Conservation (phyloP, 1,139 yeast genomes). For the Oligophagozyma castellii region DNA sequence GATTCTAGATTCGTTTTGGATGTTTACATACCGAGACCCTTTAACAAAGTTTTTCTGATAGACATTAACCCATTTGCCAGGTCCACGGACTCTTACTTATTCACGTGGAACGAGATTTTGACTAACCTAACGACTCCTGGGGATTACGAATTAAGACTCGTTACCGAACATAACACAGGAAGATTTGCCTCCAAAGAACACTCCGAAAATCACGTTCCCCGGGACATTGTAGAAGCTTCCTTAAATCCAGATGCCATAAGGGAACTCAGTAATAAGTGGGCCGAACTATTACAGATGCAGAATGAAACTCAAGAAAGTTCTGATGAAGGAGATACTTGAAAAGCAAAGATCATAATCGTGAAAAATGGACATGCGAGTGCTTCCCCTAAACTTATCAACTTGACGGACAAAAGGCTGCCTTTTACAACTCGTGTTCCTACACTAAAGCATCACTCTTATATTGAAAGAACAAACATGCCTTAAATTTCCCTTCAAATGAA, state of each 20-base stretch:
- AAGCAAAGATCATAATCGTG: no score
- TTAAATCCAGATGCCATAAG: conserved; percentile 48
- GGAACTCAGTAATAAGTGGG: conserved; percentile 53
- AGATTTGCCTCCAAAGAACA: conserved; percentile 71
- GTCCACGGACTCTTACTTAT: conserved; percentile 62
- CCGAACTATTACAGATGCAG: conserved; percentile 25
- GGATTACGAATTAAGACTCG: conserved; percentile 47
- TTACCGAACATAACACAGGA: conserved; percentile 52
- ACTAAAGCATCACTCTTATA: no score
- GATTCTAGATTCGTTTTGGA: conserved; percentile 56
- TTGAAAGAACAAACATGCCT: no score
- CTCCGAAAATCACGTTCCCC: conserved; percentile 83
- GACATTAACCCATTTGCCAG: conserved; percentile 81
- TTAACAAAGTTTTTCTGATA: conserved; percentile 46
- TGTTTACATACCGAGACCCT: conserved; percentile 68
- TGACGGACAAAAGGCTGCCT: no score
- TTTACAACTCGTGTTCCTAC: no score
- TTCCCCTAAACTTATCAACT: no score
- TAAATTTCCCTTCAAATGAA: no score
- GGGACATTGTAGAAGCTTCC: conserved; percentile 78
- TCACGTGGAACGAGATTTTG: conserved; percentile 69
- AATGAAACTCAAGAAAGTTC: conserved; percentile 15
- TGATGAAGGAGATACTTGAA: no score
- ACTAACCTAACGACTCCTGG: conserved; percentile 10
- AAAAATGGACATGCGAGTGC: no score